Conservation (phyloP, 208 protist genomes). For the Leishmania lainsoni region DNA sequence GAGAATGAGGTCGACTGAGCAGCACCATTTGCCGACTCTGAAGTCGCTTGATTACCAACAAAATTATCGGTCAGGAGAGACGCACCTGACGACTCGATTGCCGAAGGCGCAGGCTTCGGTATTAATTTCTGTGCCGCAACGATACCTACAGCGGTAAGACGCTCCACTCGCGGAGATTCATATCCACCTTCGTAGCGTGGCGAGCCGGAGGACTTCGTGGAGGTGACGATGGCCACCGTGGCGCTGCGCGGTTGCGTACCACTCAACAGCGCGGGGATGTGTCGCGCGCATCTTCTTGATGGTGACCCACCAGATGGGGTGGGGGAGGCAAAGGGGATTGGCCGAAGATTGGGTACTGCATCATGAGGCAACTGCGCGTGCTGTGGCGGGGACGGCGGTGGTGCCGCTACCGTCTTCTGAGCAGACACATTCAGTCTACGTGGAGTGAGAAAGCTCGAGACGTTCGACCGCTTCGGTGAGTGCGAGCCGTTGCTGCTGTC, state of each 20-base stretch:
- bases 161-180: neutral
- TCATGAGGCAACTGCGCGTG: neutral
- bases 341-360: neutral
- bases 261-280: neutral
- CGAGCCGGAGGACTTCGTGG: neutral
- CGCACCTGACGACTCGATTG: neutral
- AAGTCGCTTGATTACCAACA: neutral
- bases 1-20: neutral
- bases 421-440: constrained; percentile 1
- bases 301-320: constrained; percentile 3
- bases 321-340: neutral
- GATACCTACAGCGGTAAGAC: neutral
- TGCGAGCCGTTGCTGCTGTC: constrained; percentile 1
- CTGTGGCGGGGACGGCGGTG: neutral
- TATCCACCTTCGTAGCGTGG: neutral
- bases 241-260: neutral
- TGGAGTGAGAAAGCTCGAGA: neutral
- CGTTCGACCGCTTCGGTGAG: constrained; percentile 6
- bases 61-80: neutral
- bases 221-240: neutral
- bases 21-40: neutral
- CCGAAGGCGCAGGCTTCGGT: neutral
- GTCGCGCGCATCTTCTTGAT: neutral
- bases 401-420: neutral
- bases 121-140: neutral